These are phyloP conservation scores for Talaromyces sp. DNA, from an alignment of 2,329 filamentous ascomycete genomes.

Conservation along the genomic window DNA sequence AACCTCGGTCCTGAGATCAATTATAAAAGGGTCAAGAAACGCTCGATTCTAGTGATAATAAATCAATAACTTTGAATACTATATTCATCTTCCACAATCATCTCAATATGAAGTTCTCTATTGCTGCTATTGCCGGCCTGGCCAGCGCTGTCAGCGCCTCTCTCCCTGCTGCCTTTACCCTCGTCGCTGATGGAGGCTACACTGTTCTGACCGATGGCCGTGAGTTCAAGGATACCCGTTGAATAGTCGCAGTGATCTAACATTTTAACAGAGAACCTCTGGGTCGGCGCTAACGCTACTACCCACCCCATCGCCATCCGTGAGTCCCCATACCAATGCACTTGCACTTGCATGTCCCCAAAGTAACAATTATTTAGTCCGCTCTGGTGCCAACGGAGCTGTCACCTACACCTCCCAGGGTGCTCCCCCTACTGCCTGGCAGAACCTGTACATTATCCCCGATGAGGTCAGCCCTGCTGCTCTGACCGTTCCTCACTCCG, in stretches of 20 bases:
- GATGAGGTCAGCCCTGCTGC: constrained; percentile 22
- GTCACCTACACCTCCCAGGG: constrained; percentile 28
- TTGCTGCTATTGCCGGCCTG: constrained; percentile 26
- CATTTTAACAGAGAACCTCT: constrained; percentile 23
- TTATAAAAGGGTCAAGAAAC: neutral
- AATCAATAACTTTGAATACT: neutral
- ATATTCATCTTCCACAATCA: neutral
- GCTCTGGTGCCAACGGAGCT: constrained; percentile 19
- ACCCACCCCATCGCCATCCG: constrained; percentile 30
- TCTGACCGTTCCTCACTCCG: constrained; percentile 34
- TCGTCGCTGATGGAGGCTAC: constrained; percentile 29
- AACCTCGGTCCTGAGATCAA: neutral
- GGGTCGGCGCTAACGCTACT: constrained; percentile 23
- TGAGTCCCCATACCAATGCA: constrained; percentile 18
- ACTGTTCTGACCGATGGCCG: constrained; percentile 31
- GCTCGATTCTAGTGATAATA: neutral
- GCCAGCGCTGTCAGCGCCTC: constrained; percentile 25
- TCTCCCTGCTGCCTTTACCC: constrained; percentile 30
- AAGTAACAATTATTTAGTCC: constrained; percentile 20
- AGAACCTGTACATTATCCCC: constrained; percentile 32
- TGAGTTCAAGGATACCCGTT: constrained; percentile 12
- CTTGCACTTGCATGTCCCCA: neutral
- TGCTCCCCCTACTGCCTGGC: constrained; percentile 29
- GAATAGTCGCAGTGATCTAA: neutral
- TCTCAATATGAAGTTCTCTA: constrained; percentile 33